Evolutionary conservation across 2,329 filamentous ascomycete species (phyloP).

Genomic region (Pseudofabraea citricarpa): DNA sequence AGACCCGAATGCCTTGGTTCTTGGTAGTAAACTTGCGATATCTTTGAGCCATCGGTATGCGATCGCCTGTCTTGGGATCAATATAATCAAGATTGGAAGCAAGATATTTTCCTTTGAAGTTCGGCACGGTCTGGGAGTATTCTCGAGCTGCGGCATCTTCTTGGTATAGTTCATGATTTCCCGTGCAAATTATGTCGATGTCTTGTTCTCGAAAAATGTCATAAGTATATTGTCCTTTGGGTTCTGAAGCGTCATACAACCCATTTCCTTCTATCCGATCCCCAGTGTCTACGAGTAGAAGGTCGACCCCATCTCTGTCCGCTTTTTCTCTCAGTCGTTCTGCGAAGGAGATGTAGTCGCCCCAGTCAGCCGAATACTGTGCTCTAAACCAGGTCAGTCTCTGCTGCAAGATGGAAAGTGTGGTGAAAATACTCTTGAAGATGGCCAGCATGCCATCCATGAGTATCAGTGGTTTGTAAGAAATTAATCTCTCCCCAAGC

Average conservation of each 20-base stretch:
- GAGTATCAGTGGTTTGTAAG: constrained; percentile 92
- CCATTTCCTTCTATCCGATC: constrained; percentile 93
- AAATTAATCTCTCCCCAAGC: constrained; percentile 96
- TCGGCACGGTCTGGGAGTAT: constrained; percentile 73
- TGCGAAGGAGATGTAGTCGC: constrained; percentile 93
- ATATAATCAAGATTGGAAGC: constrained; percentile 92
- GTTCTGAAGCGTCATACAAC: constrained; percentile 82
- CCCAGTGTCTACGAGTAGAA: constrained; percentile 93
- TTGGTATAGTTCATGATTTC: constrained; percentile 95
- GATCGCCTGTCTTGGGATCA: constrained; percentile 64
- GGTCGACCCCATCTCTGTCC: constrained; percentile 72
- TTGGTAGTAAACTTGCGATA: constrained; percentile 90
- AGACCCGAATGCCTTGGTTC: constrained; percentile 75
- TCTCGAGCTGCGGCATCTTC: constrained; percentile 73
- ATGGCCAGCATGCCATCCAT: constrained; percentile 94
- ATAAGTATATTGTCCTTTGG: constrained; percentile 84
- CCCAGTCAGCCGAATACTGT: constrained; percentile 95
- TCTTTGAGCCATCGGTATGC: constrained; percentile 71
- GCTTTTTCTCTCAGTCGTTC: constrained; percentile 75
- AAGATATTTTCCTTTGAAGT: constrained; percentile 75
- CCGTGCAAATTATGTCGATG: constrained; percentile 79
- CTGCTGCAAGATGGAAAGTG: too few species aligned
- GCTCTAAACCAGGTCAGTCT: constrained; percentile 44
- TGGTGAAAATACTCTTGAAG: constrained; percentile 76
- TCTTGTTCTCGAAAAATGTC: constrained; percentile 79